Conservation (phyloP, 495 filamentous ascomycete genomes). For the Aspergillus asperescens region DNA sequence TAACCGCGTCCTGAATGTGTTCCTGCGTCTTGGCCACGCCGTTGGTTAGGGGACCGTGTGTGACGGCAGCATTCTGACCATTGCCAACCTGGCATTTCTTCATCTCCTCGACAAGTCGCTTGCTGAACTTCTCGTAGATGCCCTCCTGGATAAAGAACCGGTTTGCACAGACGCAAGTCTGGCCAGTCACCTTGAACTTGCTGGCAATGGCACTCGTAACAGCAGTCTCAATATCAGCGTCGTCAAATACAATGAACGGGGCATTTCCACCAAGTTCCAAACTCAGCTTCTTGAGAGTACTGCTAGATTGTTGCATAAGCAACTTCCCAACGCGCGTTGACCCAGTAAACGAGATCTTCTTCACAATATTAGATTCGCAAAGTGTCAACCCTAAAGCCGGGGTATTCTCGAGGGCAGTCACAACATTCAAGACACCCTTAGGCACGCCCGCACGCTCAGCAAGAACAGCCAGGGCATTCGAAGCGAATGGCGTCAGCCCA, state of each 20-base stretch:
- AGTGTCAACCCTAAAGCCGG: slow-evolving; percentile 37
- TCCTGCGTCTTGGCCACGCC: slow-evolving; percentile 64
- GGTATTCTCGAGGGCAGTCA: slow-evolving; percentile 43
- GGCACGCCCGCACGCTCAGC: slow-evolving; percentile 47
- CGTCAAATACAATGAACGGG: slow-evolving; percentile 51
- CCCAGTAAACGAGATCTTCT: slow-evolving; percentile 50
- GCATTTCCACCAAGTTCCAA: slow-evolving; percentile 53
- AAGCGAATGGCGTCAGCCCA: slow-evolving; percentile 45
- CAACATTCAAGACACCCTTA: slow-evolving; percentile 45
- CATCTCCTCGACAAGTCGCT: slow-evolving; percentile 58
- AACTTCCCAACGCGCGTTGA: slow-evolving; percentile 46
- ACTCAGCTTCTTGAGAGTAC: slow-evolving; percentile 47
- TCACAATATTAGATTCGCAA: slow-evolving; percentile 35
- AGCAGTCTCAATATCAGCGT: slow-evolving; percentile 45
- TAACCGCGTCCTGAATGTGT: slow-evolving; percentile 67
- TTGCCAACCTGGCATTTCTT: slow-evolving; percentile 60
- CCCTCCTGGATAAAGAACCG: slow-evolving; percentile 54
- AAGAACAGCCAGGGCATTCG: slow-evolving; percentile 43
- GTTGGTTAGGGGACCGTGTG: slow-evolving; percentile 74
- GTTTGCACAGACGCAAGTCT: slow-evolving; percentile 62
- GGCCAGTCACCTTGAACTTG: slow-evolving; percentile 52
- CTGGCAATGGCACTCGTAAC: slow-evolving; percentile 39
- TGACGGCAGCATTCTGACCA: slow-evolving; percentile 52
- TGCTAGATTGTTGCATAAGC: slow-evolving; percentile 45
- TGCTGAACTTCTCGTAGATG: slow-evolving; percentile 39